phyloP scores from a whole-genome alignment of 192 early-diverging fungal species.

The Coemansia sp. region DNA sequence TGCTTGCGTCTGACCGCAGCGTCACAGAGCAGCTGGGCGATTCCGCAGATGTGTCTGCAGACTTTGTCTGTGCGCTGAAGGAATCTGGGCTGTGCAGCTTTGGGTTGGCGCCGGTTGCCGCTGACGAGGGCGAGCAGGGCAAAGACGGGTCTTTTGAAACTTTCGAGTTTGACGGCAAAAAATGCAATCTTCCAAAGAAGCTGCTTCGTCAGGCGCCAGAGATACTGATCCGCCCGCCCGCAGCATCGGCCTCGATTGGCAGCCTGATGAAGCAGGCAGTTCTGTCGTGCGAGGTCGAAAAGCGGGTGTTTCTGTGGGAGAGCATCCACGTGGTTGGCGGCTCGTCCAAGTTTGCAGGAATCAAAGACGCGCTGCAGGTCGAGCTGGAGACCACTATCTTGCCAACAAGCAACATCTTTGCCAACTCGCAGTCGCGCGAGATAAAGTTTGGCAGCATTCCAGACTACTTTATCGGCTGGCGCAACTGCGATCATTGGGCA shows the following conservation, averaged over 20 bases:
- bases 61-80: constrained; percentile 61
- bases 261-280: constrained; percentile 65
- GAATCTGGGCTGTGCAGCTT: constrained; percentile 51
- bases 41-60: constrained; percentile 48
- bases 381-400: constrained; percentile 69
- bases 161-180: constrained; percentile 63
- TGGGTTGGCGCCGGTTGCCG: constrained; percentile 11
- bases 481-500: constrained; percentile 66
- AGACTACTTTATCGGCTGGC: constrained; percentile 83
- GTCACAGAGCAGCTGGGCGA: constrained; percentile 50
- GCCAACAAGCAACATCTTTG: constrained; percentile 77
- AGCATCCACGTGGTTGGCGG: constrained; percentile 85
- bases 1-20: constrained; percentile 58
- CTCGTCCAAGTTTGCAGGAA: constrained; percentile 56
- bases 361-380: constrained; percentile 56
- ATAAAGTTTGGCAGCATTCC: constrained; percentile 78
- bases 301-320: constrained; percentile 82
- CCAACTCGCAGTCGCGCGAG: constrained; percentile 83
- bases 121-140: constrained; percentile 14
- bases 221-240: constrained; percentile 71
- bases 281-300: constrained; percentile 68
- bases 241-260: constrained; percentile 38
- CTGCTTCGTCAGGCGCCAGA: constrained; percentile 42
- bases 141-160: constrained; percentile 18
- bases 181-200: constrained; percentile 33